A percentile compares a stretch with the other conserved stretches of the same genome.
Conservation (phyloP, 805 yeast species). For the Kuraishia piskuri region DNA sequence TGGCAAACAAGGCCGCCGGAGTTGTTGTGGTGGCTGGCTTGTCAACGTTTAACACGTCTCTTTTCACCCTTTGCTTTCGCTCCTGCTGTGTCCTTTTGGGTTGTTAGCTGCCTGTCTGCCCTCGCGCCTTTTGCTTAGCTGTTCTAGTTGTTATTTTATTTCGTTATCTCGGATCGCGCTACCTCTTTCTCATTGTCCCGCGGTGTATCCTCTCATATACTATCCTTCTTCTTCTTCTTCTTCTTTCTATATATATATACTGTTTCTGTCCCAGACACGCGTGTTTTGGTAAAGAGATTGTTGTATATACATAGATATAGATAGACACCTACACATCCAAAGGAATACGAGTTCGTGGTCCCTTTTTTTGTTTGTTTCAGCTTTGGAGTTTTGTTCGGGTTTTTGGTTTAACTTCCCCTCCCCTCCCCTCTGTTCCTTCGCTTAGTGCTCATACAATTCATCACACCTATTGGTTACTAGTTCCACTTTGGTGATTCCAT, state of each 20-base stretch:
- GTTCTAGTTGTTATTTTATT: background rate
- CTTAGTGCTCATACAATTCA: background rate
- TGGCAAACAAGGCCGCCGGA: background rate
- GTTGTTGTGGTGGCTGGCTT: background rate
- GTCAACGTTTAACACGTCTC: background rate
- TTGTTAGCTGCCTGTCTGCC: background rate
- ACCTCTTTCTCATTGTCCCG: background rate
- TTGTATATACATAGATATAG: no score
- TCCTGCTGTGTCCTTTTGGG: background rate
- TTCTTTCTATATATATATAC: no score
- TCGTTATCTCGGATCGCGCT: background rate
- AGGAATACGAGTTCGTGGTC: background rate
- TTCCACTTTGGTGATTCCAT: no score
- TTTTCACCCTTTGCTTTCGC: background rate
- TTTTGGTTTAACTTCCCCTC: background rate
- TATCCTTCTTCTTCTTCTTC: no score
- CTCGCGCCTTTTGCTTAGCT: background rate
- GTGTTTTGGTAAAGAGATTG: background rate
- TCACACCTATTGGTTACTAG: constrained; percentile 8
- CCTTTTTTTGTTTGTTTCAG: background rate
- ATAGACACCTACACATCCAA: no score
- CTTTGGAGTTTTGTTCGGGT: background rate
- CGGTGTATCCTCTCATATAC: no score
- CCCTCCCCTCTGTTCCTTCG: background rate
- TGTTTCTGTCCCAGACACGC: background rate